A percentile compares a stretch with the other conserved stretches of the same genome.
These are phyloP conservation scores for Candida ipomoeae DNA, from an alignment of 805 yeast genomes.

Conservation along the genomic window DNA sequence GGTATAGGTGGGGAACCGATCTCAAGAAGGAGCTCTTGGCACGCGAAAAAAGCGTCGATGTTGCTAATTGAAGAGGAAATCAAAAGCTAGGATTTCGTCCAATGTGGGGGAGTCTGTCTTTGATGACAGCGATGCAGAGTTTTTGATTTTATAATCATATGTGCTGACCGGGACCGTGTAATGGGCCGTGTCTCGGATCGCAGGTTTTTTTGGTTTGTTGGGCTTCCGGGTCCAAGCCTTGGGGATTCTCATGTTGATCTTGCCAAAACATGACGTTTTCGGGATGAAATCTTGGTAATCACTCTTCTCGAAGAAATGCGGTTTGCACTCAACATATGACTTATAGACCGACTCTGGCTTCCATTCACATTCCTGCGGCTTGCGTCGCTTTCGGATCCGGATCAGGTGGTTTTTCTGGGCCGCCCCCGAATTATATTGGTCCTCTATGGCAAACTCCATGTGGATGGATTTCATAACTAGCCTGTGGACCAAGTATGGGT, in stretches of 20 bases:
- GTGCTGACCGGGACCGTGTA: neutral
- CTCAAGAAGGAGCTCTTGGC: conserved; percentile 23
- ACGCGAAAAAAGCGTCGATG: conserved; percentile 5
- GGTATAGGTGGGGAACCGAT: conserved; percentile 36
- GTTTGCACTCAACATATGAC: conserved; percentile 20
- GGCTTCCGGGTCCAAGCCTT: conserved; percentile 37
- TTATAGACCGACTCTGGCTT: conserved; percentile 19
- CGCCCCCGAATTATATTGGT: conserved; percentile 8
- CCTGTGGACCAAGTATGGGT: conserved; percentile 14
- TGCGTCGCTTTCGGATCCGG: conserved; percentile 13
- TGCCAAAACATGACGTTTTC: conserved; percentile 33
- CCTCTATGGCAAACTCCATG: conserved; percentile 14
- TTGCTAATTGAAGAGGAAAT: conserved; percentile 11
- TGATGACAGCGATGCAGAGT: neutral
- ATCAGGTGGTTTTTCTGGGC: conserved; percentile 3
- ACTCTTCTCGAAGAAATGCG: conserved; percentile 26
- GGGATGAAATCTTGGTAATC: conserved; percentile 29
- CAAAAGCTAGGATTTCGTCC: conserved; percentile 10
- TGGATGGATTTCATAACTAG: conserved; percentile 12
- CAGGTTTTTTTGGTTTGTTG: conserved; percentile 11
- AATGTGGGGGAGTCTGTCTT: conserved; percentile 2
- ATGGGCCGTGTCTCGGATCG: neutral
- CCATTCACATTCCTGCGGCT: conserved; percentile 17
- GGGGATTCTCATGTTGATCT: conserved; percentile 35
- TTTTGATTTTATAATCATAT: neutral